These are phyloP conservation scores for Fusarium anguioides DNA, from an alignment of 2,329 filamentous ascomycete species.

Conservation along the genomic window DNA sequence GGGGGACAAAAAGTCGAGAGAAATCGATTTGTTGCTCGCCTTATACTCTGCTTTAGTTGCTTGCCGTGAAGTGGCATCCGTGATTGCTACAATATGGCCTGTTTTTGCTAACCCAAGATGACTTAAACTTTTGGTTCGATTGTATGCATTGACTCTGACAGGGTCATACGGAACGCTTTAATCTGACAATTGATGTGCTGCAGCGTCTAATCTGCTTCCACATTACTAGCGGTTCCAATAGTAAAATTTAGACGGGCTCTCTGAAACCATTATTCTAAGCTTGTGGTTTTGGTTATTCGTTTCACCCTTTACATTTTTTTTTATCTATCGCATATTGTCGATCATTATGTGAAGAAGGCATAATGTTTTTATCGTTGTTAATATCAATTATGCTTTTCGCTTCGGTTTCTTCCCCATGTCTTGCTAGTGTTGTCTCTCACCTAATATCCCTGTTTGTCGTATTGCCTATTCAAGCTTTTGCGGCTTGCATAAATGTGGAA, in stretches of 20 bases:
- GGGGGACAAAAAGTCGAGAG: constrained; percentile 42
- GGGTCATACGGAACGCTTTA: constrained; percentile 45
- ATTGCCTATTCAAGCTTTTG: constrained; percentile 1
- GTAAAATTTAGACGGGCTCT: constrained; percentile 64
- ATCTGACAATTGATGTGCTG: constrained; percentile 65
- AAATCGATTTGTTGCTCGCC: constrained; percentile 45
- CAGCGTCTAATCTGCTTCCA: constrained; percentile 64
- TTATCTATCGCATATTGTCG: background rate
- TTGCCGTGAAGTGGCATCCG: constrained; percentile 39
- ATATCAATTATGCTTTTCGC: background rate
- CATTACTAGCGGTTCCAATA: constrained; percentile 69
- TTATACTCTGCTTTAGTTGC: constrained; percentile 27
- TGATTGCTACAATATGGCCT: constrained; percentile 8
- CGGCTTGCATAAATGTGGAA: constrained; percentile 22
- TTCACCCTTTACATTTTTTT: constrained; percentile 68
- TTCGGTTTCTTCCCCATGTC: background rate
- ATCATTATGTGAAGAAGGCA: background rate
- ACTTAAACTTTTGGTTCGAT: background rate
- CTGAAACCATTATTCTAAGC: constrained; percentile 63
- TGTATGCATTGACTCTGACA: background rate
- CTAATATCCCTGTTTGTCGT: background rate
- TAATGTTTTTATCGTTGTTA: background rate
- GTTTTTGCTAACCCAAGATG: constrained; percentile 16
- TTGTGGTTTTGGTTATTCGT: constrained; percentile 69
- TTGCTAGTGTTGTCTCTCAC: background rate